phyloP scores from a whole-genome alignment of 306 rosid genomes.

The Dalbergia cultrata region DNA sequence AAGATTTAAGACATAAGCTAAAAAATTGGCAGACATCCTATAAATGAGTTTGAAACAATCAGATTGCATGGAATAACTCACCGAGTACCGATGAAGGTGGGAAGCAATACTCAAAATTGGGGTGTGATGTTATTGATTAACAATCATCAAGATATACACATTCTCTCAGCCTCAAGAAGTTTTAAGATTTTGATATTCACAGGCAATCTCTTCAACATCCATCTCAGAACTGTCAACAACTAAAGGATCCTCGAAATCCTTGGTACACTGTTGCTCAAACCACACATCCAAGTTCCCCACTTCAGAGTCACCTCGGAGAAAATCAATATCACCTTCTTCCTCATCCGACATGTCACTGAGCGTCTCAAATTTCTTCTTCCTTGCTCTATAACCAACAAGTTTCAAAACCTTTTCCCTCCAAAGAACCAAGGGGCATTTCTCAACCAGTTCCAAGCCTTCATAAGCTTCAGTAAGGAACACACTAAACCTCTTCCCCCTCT shows the following conservation, averaged over 20 bases:
- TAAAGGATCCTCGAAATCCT: constrained; percentile 50
- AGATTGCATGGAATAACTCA: neutral
- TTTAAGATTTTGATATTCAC: constrained; percentile 48
- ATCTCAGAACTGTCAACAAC: constrained; percentile 56
- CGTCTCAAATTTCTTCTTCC: constrained; percentile 69
- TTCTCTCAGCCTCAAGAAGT: constrained; percentile 5
- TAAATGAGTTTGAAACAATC: constrained; percentile 19
- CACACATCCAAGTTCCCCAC: constrained; percentile 51
- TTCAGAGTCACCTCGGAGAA: constrained; percentile 53
- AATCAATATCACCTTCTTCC: constrained; percentile 59
- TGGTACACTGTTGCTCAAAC: constrained; percentile 51
- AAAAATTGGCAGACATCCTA: neutral
- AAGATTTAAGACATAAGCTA: constrained; percentile 13
- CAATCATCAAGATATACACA: constrained; percentile 16
- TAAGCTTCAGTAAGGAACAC: constrained; percentile 85
- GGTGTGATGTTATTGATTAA: neutral
- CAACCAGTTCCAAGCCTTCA: constrained; percentile 74
- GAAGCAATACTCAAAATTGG: constrained; percentile 27
- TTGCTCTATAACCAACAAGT: constrained; percentile 67
- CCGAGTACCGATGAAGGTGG: neutral
- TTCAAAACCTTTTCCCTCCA: constrained; percentile 81
- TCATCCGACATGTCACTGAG: constrained; percentile 65
- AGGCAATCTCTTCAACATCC: constrained; percentile 63
- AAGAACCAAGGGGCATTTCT: constrained; percentile 76
- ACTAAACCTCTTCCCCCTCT: constrained; percentile 92